Evolutionary conservation across 306 rosid species (phyloP).

Genomic region (Prinsepia uniflora): DNA sequence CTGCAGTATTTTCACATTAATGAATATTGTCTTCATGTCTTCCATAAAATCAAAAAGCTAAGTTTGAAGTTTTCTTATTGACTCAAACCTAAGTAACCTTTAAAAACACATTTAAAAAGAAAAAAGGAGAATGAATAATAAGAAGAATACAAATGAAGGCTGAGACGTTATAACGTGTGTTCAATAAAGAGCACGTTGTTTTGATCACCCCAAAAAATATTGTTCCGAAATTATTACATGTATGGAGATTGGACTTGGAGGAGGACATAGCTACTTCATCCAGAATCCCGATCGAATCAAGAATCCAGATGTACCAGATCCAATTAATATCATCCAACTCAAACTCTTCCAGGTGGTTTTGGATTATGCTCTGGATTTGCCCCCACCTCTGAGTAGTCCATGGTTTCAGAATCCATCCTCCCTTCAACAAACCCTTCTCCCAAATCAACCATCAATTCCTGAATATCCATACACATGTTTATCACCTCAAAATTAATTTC

Average conservation of each 20-base stretch:
- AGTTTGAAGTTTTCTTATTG: no score
- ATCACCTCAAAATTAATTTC: not conserved
- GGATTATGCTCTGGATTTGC: constrained; percentile 33
- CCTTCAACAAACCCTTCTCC: constrained; percentile 16
- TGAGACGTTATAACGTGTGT: not conserved
- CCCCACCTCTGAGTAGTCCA: constrained; percentile 26
- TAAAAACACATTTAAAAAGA: no score
- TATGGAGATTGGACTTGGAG: not conserved
- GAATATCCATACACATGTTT: not conserved
- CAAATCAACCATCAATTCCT: not conserved
- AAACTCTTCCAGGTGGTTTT: constrained; percentile 21
- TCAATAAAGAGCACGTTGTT: not conserved
- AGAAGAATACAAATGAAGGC: not conserved
- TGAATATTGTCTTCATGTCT: no score
- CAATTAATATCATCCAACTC: not conserved
- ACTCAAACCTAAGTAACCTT: no score
- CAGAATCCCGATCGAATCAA: not conserved
- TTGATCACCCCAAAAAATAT: not conserved
- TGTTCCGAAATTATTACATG: not conserved
- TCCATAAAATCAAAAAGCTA: no score
- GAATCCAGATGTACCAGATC: not conserved
- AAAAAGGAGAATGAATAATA: not conserved
- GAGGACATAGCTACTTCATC: not conserved
- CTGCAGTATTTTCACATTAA: no score
- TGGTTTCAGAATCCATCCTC: constrained; percentile 18